Conservation (phyloP, 176 grass and related monocot genomes). For the Pharus latifolius region DNA sequence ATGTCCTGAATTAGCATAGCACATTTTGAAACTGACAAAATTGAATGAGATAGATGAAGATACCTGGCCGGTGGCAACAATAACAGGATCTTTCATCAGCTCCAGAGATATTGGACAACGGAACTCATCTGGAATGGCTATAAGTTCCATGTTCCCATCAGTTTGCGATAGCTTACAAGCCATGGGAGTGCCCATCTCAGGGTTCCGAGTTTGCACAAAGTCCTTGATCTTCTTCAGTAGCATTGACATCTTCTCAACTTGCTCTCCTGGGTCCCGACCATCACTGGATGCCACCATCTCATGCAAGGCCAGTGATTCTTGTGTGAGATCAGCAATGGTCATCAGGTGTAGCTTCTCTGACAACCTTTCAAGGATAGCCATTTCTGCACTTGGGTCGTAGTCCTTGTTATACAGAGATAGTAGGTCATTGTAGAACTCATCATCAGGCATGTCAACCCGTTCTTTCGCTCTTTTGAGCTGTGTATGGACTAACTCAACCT, state of each 20-base stretch:
- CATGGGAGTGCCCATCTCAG: slow-evolving; percentile 55
- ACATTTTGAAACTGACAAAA: not conserved
- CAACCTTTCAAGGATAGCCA: slow-evolving; percentile 41
- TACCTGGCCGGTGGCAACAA: slow-evolving; percentile 65
- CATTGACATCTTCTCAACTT: slow-evolving; percentile 91
- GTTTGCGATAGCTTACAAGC: slow-evolving; percentile 23
- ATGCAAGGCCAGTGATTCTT: slow-evolving; percentile 92
- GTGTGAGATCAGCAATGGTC: slow-evolving; percentile 80
- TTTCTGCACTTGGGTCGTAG: slow-evolving; percentile 35
- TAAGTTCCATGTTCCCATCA: slow-evolving; percentile 10
- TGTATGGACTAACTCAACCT: slow-evolving; percentile 83
- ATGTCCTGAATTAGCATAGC: not conserved
- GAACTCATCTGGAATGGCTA: slow-evolving; percentile 73
- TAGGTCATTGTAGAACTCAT: slow-evolving; percentile 56
- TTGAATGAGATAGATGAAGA: not conserved
- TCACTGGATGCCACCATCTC: slow-evolving; percentile 77
- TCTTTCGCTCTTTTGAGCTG: slow-evolving; percentile 90
- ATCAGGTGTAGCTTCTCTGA: slow-evolving; percentile 56
- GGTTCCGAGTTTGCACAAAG: slow-evolving; percentile 83
- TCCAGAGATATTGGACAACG: slow-evolving; percentile 89
- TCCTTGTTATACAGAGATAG: slow-evolving; percentile 58
- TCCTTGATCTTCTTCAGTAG: slow-evolving; percentile 96
- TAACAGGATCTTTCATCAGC: slow-evolving; percentile 93
- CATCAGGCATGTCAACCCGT: slow-evolving; percentile 37
- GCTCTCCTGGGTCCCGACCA: slow-evolving; percentile 70